Conservation (phyloP, 768 basidiomycete species). For the Trichaptum fuscoviolaceum region DNA sequence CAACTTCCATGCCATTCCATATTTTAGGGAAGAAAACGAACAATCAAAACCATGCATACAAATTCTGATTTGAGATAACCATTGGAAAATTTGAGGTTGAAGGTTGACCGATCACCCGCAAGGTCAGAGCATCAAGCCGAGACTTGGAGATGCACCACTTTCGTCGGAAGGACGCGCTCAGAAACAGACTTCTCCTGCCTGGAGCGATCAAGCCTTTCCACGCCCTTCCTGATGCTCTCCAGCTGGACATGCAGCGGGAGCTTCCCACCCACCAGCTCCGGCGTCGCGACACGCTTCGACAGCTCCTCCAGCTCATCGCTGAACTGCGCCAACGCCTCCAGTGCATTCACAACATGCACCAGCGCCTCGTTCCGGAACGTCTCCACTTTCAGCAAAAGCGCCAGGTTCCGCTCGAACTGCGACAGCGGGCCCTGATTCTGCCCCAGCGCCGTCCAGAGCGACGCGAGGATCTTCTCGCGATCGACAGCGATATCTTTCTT, state of each 20-base stretch:
- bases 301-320: not conserved
- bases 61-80: too few relatives aligned
- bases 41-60: too few relatives aligned
- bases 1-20: too few relatives aligned
- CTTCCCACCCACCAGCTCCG: not conserved
- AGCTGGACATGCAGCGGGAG: not conserved
- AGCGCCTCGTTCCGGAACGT: not conserved
- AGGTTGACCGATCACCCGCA: too few relatives aligned
- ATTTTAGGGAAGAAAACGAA: too few relatives aligned
- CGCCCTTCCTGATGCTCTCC: not conserved
- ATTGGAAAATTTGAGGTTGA: too few relatives aligned
- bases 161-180: not conserved
- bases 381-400: not conserved
- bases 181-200: not conserved
- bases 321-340: not conserved
- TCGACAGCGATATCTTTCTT: not conserved
- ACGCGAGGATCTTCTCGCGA: not conserved
- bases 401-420: not conserved
- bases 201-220: not conserved
- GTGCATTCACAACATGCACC: not conserved
- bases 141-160: not conserved
- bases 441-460: not conserved
- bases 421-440: not conserved
- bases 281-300: not conserved
- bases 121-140: not conserved